phyloP scores from a whole-genome alignment of 2,329 filamentous ascomycete genomes.

The Phaeoacremonium minimum region DNA sequence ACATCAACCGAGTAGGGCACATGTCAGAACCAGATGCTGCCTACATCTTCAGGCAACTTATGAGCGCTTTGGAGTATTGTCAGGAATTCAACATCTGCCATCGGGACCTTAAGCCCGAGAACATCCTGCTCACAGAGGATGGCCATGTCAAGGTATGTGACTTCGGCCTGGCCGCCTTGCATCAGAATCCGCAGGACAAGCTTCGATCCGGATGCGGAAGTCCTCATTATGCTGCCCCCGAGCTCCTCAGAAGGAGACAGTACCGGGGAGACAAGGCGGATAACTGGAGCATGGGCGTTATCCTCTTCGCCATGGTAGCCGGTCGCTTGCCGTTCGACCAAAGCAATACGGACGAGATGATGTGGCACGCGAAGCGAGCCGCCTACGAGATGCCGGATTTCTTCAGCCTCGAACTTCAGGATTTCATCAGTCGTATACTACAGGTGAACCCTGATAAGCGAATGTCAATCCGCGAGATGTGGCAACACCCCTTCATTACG shows the following conservation, averaged over 20 bases:
- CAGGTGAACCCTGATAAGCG: constrained; percentile 73
- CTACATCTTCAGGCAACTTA: constrained; percentile 86
- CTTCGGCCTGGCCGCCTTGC: constrained; percentile 93
- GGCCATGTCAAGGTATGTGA: constrained; percentile 89
- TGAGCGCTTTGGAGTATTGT: constrained; percentile 87
- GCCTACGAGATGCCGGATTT: constrained; percentile 56
- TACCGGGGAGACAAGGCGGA: constrained; percentile 87
- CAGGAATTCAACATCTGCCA: constrained; percentile 95
- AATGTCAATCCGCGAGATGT: constrained; percentile 77
- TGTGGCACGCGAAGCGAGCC: constrained; percentile 55
- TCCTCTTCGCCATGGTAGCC: constrained; percentile 82
- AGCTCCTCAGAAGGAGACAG: constrained; percentile 71
- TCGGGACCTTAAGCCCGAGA: constrained; percentile 93
- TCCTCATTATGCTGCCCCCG: constrained; percentile 93
- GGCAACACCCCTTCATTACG: constrained; percentile 79
- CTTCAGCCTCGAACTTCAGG: constrained; percentile 65
- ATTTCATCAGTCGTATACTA: constrained; percentile 77
- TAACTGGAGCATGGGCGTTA: constrained; percentile 91
- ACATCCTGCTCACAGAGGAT: constrained; percentile 77
- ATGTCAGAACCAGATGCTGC: constrained; percentile 77
- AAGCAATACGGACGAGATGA: constrained; percentile 56
- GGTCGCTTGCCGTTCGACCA: constrained; percentile 81
- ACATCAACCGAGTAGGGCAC: constrained; percentile 71
- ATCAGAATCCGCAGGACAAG: constrained; percentile 73
- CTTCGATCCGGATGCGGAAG: constrained; percentile 91